phyloP scores from a whole-genome alignment of 371 early-diverging fungal species.

The Lichtheimia corymbifera region DNA sequence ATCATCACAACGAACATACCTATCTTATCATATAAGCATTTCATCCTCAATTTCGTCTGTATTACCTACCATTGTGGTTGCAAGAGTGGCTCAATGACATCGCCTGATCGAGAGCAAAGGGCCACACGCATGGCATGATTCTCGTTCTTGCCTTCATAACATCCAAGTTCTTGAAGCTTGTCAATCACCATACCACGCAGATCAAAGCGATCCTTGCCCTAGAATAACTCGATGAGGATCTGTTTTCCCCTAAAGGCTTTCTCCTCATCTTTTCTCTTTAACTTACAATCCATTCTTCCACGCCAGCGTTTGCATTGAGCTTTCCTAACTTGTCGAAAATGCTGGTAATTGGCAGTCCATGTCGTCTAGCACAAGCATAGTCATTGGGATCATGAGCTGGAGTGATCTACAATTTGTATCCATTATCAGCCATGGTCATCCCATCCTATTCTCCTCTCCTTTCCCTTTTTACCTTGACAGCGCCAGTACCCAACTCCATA shows the following conservation, averaged over 20 bases:
- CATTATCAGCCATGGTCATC: not conserved
- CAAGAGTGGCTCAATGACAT: conserved; percentile 96
- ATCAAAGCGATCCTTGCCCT: conserved; percentile 82
- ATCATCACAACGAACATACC: conserved; percentile 86
- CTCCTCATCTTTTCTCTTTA: not conserved
- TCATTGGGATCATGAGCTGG: conserved; percentile 98
- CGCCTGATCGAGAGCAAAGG: conserved; percentile 88
- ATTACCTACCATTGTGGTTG: conserved; percentile 96
- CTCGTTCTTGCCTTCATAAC: conserved; percentile 75
- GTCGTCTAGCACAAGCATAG: conserved; percentile 89
- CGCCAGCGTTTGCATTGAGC: conserved; percentile 63
- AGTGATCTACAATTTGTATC: conserved; percentile 67
- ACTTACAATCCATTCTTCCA: conserved; percentile 56
- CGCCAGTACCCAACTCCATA: conserved; percentile 95
- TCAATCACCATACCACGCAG: conserved; percentile 75
- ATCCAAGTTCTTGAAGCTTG: conserved; percentile 58
- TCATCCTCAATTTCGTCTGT: not conserved
- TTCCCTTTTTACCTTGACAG: conserved; percentile 79
- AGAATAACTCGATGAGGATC: conserved; percentile 4
- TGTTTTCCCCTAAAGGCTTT: not conserved
- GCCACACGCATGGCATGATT: conserved; percentile 91
- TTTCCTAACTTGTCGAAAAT: conserved; percentile 88
- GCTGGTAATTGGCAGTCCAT: conserved; percentile 77
- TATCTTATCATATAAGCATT: conserved; percentile 10
- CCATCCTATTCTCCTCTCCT: not conserved